Evolutionary conservation across 306 rosid species (phyloP).

Genomic region (Mimosa bimucronata): DNA sequence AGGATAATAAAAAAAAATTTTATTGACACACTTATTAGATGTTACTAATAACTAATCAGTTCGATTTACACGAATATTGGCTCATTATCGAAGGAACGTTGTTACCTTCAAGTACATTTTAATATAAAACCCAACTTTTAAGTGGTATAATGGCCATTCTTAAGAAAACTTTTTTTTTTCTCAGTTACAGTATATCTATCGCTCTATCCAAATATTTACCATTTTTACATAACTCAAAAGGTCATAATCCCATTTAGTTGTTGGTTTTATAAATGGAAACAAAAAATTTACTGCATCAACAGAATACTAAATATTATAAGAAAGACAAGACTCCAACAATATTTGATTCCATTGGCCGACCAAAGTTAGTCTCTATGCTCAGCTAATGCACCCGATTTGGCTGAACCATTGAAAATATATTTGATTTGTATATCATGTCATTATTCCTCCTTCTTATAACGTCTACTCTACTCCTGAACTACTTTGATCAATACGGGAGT

Average conservation of each 20-base stretch:
- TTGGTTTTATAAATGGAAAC: background rate
- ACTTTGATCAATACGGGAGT: background rate
- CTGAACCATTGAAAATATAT: background rate
- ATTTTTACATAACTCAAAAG: no score
- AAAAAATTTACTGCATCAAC: background rate
- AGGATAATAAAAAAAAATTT: no score
- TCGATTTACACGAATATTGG: no score
- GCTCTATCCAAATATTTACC: background rate
- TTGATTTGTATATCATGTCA: background rate
- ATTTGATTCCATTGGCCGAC: background rate
- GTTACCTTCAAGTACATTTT: no score
- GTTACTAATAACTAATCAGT: no score
- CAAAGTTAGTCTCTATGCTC: background rate
- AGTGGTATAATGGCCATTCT: no score
- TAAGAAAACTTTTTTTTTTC: no score
- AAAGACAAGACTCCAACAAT: background rate
- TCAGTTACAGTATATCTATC: no score
- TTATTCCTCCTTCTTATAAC: background rate
- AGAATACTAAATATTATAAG: background rate
- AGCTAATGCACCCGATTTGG: background rate
- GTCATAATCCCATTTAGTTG: background rate
- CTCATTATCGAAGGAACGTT: no score
- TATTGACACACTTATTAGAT: no score
- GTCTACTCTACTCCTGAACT: fast-evolving
- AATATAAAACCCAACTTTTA: no score